Base-by-base conservation (phyloP, 345 rosid species). In the Salix viminalis region DNA sequence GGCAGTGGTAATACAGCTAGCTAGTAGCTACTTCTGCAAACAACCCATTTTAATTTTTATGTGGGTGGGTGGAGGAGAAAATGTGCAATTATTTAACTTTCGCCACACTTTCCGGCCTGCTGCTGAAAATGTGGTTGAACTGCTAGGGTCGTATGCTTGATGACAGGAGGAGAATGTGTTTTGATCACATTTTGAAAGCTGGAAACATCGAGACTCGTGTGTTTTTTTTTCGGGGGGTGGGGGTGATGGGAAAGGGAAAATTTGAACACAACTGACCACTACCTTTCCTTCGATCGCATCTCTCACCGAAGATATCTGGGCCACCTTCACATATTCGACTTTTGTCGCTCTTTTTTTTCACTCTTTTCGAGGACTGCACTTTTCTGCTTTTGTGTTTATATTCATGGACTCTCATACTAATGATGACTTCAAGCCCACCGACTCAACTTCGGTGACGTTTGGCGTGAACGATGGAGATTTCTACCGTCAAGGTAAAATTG, bases 1-100 rank as follows among this genome's bases (percentile, higher is more conserved):
- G 56, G 56, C 52, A 44, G 58, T 15, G 72, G 36, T 7, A 44
- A 44, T 23, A 44, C 72, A 69, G 72, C 72, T 69, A 69, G 28
- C 28, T 23, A 19, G 50, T 44, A 69, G 28, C 14, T 23, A 52
- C 9, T 6, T 3, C 34, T 32, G 34, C 28, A 23, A 54, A 1
- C 64, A 58, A 1, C 15, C 64, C 23, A 23, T 58, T 58, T 56
- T 41, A 10, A 41, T 10, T 41, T 41, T 58, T 58, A 52, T 19
- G 58, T 19, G 58, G 0, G 66, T 62, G 15, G 30, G 30, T 62
- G 6, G 66, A 23, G 34, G 4, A 18, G 41, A 21, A 28, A 16
- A 7, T 12, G 41, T 30, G 68, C 41, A 16, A 60, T 28, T 14
- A 7, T 65, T 28, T 7, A 34, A 32, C n/a, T 34, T 32, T 30